Evolutionary conservation across 495 filamentous ascomycete species (phyloP).

Genomic region (Penicillium silybi): DNA sequence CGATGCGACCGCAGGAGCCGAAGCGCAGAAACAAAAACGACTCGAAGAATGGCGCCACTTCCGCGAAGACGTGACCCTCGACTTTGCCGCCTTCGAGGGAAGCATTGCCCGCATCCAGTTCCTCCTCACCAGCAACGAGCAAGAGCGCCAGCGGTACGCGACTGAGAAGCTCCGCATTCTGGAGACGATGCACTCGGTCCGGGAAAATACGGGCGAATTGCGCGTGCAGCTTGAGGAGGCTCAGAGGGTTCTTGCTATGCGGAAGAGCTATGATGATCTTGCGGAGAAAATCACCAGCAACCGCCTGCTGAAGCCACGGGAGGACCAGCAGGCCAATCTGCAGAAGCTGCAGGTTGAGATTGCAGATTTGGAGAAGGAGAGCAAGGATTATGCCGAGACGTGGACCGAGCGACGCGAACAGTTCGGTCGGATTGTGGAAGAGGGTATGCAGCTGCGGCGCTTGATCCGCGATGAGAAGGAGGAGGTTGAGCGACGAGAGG

Average conservation of each 20-base stretch:
- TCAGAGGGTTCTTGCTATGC: conserved; percentile 67
- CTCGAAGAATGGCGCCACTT: conserved; percentile 56
- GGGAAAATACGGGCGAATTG: conserved; percentile 68
- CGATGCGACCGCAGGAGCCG: conserved; percentile 31
- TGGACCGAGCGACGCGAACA: conserved; percentile 85
- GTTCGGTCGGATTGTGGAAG: conserved; percentile 86
- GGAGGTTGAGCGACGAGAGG: conserved; percentile 69
- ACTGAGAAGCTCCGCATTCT: conserved; percentile 74
- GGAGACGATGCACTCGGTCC: conserved; percentile 68
- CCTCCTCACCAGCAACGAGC: conserved; percentile 73
- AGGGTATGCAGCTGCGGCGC: conserved; percentile 78
- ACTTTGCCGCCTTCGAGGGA: conserved; percentile 87
- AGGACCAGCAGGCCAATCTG: conserved; percentile 76
- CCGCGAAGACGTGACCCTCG: conserved; percentile 78
- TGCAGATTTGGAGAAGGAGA: conserved; percentile 77
- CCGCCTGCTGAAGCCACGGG: conserved; percentile 69
- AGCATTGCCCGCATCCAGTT: conserved; percentile 87
- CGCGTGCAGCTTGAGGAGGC: conserved; percentile 70
- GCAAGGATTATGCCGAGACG: conserved; percentile 72
- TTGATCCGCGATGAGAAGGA: conserved; percentile 96
- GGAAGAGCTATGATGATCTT: conserved; percentile 82
- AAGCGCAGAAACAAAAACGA: conserved; percentile 43
- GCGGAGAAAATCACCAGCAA: conserved; percentile 84
- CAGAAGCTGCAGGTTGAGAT: conserved; percentile 84
- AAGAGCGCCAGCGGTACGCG: conserved; percentile 82